Evolutionary conservation across 176 grass and related monocot genomes (phyloP).

Genomic region (Saccharum officinarum): DNA sequence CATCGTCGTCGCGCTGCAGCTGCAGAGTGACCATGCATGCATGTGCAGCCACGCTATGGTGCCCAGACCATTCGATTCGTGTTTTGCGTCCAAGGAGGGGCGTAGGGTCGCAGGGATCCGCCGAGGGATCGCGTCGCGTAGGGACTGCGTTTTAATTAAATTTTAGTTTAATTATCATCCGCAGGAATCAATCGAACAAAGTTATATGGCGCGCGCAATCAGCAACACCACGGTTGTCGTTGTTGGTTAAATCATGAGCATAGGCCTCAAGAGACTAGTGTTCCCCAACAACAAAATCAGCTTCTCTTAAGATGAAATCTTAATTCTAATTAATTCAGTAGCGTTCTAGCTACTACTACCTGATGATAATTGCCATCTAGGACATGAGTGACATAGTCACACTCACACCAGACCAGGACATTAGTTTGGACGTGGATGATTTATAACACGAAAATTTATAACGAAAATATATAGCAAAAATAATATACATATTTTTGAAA

Average conservation of each 20-base stretch:
- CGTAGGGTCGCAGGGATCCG: neutral
- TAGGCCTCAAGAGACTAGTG: neutral
- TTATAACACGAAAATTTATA: no score
- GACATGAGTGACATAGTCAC: no score
- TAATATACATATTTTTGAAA: no score
- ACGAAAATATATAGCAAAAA: no score
- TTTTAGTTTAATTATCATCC: no score
- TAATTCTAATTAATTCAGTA: no score
- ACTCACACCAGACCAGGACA: no score
- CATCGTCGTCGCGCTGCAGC: no score
- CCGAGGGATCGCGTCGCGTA: neutral
- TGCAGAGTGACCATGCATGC: neutral
- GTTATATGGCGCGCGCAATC: neutral
- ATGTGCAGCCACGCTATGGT: neutral
- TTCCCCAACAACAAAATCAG: neutral
- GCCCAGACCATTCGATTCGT: neutral
- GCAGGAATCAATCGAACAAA: neutral
- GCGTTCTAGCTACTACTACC: no score
- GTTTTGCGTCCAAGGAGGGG: neutral
- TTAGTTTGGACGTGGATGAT: no score
- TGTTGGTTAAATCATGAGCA: neutral
- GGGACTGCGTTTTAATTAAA: neutral
- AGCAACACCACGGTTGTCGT: neutral
- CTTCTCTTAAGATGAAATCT: neutral
- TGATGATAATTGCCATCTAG: no score